Percentiles rank a stretch among this genome's conserved stretches.
Evolutionary conservation across 768 basidiomycete species (phyloP).

Genomic region (Lyophyllum semitale): DNA sequence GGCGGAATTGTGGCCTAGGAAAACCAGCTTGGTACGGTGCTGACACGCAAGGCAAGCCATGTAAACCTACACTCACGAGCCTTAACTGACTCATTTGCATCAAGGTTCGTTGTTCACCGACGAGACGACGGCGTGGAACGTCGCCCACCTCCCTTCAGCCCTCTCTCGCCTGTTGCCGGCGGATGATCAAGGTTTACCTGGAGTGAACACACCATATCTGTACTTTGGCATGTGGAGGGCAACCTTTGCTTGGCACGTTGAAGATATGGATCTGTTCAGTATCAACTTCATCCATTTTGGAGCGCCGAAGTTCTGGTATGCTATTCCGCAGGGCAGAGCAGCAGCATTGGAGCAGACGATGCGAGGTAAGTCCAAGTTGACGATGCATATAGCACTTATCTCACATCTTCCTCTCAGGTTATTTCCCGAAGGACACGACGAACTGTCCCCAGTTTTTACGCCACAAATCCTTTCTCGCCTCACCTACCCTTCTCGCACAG

Average conservation of each 20-base stretch:
- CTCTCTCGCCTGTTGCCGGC: conserved; percentile 78
- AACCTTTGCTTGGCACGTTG: conserved; percentile 98
- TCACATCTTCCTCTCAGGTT: conserved; percentile 46
- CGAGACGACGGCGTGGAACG: conserved; percentile 86
- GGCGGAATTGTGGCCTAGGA: conserved; percentile 88
- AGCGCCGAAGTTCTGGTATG: conserved; percentile 97
- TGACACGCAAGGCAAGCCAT: conserved; percentile 79
- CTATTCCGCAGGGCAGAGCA: conserved; percentile 86
- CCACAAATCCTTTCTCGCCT: conserved; percentile 94
- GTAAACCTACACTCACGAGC: not conserved
- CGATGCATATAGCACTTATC: not conserved
- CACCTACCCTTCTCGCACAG: conserved; percentile 79
- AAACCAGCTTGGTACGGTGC: conserved; percentile 98
- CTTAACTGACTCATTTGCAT: conserved; percentile 5
- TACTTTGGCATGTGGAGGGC: conserved; percentile 99
- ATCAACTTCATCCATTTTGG: conserved; percentile 99
- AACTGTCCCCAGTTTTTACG: conserved; percentile 92
- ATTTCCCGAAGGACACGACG: conserved; percentile 86
- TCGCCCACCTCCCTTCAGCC: conserved; percentile 86
- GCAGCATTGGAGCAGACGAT: conserved; percentile 85
- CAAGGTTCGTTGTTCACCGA: conserved; percentile 74
- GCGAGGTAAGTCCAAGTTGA: conserved; percentile 55
- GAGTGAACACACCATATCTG: conserved; percentile 95
- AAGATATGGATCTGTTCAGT: conserved; percentile 98
- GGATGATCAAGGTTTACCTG: conserved; percentile 74